These are phyloP conservation scores for Vitis hybrid DNA, from an alignment of 177 flowering plant genomes.

Conservation along the genomic window DNA sequence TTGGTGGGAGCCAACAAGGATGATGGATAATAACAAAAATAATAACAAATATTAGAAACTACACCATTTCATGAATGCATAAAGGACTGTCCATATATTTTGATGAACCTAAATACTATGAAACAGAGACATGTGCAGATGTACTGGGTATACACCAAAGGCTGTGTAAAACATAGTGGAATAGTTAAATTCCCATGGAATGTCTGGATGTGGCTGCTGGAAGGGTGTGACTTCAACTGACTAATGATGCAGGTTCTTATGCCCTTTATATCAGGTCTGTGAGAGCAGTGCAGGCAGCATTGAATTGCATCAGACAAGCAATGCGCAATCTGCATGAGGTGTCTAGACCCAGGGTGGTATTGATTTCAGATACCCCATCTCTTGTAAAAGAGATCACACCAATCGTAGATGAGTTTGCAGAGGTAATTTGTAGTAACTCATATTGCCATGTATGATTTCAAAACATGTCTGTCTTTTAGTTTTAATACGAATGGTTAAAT, in stretches of 20 bases:
- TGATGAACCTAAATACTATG: no score
- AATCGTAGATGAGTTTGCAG: conserved; percentile 56
- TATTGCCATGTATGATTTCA: no score
- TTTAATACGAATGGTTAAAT: no score
- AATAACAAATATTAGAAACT: background rate
- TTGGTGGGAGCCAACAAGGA: background rate
- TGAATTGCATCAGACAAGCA: conserved; percentile 66
- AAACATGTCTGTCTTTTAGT: no score
- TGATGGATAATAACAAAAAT: background rate
- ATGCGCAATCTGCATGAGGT: conserved; percentile 18
- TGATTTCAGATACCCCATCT: conserved; percentile 86
- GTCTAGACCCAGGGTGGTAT: conserved; percentile 58
- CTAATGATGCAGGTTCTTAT: conserved; percentile 6
- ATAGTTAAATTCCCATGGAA: no score
- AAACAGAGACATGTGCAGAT: no score
- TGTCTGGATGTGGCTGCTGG: no score
- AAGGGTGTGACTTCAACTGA: background rate
- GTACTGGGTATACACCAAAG: no score
- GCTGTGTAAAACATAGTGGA: no score
- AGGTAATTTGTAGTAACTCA: conserved; percentile 42
- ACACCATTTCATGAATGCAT: background rate
- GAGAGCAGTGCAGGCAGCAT: conserved; percentile 71
- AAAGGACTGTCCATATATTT: background rate
- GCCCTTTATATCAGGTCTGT: conserved; percentile 49
- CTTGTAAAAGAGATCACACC: conserved; percentile 41